Evolutionary conservation across 768 basidiomycete genomes (phyloP).

Genomic region (Boletus reticuloceps): DNA sequence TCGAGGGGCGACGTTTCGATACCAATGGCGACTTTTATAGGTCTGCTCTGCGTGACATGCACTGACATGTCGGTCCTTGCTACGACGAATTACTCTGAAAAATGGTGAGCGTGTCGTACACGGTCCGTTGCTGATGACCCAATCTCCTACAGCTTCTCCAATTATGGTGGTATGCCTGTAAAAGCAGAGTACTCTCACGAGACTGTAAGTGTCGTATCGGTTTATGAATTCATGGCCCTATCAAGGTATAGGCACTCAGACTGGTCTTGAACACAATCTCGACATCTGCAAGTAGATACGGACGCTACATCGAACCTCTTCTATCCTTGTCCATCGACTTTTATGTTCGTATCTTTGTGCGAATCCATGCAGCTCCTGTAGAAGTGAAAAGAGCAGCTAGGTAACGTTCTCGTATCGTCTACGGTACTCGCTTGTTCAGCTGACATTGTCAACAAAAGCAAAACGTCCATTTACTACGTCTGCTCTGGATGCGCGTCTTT

Average conservation of each 20-base stretch:
- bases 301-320: constrained; percentile 86
- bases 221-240: background rate
- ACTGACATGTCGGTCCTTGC: constrained; percentile 95
- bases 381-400: constrained; percentile 82
- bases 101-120: constrained; percentile 58
- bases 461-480: constrained; percentile 81
- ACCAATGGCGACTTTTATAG: constrained; percentile 27
- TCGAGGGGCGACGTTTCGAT: background rate
- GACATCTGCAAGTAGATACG: constrained; percentile 87
- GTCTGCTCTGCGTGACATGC: constrained; percentile 92
- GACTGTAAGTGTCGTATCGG: constrained; percentile 50
- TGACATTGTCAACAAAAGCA: constrained; percentile 44
- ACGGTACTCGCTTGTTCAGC: background rate
- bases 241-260: constrained; percentile 68
- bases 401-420: constrained; percentile 41
- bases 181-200: constrained; percentile 97
- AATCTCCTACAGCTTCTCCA: constrained; percentile 65
- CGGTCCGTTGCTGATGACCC: background rate
- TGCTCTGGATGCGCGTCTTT: constrained; percentile 83
- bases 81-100: constrained; percentile 92
- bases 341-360: constrained; percentile 90
- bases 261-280: constrained; percentile 86
- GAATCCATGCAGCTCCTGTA: constrained; percentile 65
- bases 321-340: constrained; percentile 95
- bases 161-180: constrained; percentile 88